Evolutionary conservation across 352 stramenopile genomes (phyloP).

Genomic region (Globisporangium cederbergense): DNA sequence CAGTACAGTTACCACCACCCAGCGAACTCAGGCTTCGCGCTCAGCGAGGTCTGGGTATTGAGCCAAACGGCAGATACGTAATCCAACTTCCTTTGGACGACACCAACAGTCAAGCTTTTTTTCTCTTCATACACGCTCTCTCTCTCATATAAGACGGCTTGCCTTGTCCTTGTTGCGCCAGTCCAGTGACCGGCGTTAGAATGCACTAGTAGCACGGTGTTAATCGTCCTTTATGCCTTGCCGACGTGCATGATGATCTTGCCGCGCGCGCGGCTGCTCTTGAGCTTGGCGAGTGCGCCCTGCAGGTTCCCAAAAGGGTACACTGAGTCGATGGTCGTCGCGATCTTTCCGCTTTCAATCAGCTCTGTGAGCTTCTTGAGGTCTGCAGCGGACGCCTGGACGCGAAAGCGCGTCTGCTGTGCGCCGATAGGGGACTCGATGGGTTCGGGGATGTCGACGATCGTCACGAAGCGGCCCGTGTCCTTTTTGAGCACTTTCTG

Average conservation of each 20-base stretch:
- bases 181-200: background rate
- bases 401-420: slow-evolving; percentile 16
- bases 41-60: no score
- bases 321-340: slow-evolving; percentile 30
- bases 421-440: slow-evolving; percentile 60
- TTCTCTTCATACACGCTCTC: no score
- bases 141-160: no score
- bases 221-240: background rate
- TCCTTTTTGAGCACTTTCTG: background rate
- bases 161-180: no score
- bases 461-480: slow-evolving; percentile 9
- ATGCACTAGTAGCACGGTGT: no score
- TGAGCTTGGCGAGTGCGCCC: slow-evolving; percentile 35
- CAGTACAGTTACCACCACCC: no score
- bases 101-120: no score
- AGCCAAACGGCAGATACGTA: no score
- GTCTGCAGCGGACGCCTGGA: slow-evolving; percentile 21
- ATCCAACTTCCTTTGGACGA: no score
- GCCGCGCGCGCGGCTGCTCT: slow-evolving; percentile 37
- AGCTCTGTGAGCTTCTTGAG: slow-evolving; percentile 33
- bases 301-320: slow-evolving; percentile 37
- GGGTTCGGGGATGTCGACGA: slow-evolving; percentile 27
- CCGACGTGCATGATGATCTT: slow-evolving; percentile 51
- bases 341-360: slow-evolving; percentile 31
- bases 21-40: no score